phyloP scores from a whole-genome alignment of 495 filamentous ascomycete genomes.

The Aspergillus leporis region DNA sequence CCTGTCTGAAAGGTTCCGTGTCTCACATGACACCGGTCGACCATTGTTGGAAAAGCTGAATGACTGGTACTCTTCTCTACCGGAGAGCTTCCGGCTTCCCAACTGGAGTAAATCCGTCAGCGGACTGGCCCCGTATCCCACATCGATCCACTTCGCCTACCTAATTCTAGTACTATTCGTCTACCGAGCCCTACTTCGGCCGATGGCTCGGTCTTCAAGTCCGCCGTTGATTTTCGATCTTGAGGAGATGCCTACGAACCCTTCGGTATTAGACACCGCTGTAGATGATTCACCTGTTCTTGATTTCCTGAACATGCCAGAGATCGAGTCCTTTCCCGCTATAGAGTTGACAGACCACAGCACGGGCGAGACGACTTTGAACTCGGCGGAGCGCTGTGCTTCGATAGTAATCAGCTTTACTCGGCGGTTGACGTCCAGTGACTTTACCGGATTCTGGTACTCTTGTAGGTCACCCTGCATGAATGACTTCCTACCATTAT shows the following conservation, averaged over 20 bases:
- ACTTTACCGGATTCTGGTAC: conserved; percentile 40
- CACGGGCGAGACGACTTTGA: conserved; percentile 30
- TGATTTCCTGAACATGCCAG: conserved; percentile 25
- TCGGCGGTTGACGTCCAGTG: conserved; percentile 28
- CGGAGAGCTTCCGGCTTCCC: conserved; percentile 29
- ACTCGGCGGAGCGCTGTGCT: conserved; percentile 37
- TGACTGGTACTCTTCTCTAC: conserved; percentile 32
- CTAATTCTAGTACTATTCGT: conserved; percentile 37
- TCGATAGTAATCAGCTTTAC: conserved; percentile 35
- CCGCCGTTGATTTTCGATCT: conserved; percentile 38
- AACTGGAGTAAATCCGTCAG: conserved; percentile 35
- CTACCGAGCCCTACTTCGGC: conserved; percentile 38
- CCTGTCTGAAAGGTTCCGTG: conserved; percentile 29
- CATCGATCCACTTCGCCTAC: conserved; percentile 39
- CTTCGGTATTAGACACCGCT: conserved; percentile 14
- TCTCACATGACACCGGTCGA: conserved; percentile 31
- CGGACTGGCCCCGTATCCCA: conserved; percentile 30
- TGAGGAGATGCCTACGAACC: conserved; percentile 27
- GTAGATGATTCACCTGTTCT: conserved; percentile 24
- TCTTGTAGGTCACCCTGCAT: conserved; percentile 28
- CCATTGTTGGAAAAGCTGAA: conserved; percentile 31
- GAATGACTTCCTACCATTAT: not conserved
- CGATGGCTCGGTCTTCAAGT: conserved; percentile 34
- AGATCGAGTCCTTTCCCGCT: conserved; percentile 28
- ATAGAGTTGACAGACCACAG: conserved; percentile 28